These are phyloP conservation scores for Penstemon eatonii DNA, from an alignment of 257 asterid genomes.

Conservation along the genomic window DNA sequence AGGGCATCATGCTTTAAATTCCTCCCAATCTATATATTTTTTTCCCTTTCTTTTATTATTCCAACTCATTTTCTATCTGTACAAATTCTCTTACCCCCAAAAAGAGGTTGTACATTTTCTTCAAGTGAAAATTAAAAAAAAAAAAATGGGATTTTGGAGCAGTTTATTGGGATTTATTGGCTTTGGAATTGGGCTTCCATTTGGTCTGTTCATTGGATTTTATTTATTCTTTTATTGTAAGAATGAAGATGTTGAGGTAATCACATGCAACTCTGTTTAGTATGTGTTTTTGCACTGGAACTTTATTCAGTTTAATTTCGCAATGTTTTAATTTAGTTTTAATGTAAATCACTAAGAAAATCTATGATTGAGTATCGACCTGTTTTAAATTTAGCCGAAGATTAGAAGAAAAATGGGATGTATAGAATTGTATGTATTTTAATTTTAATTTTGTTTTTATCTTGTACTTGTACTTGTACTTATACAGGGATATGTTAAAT, in stretches of 20 bases:
- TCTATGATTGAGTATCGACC: neutral
- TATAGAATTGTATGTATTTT: constrained; percentile 2
- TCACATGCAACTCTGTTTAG: neutral
- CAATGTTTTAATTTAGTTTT: neutral
- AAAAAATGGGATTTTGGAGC: constrained; percentile 64
- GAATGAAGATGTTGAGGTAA: constrained; percentile 61
- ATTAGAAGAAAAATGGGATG: neutral
- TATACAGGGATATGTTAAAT: neutral
- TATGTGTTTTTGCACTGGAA: constrained; percentile 20
- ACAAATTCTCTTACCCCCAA: neutral
- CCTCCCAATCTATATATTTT: neutral
- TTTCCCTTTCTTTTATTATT: constrained; percentile 15
- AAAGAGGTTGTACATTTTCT: neutral
- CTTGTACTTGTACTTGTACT: too few species aligned
- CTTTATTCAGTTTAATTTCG: neutral
- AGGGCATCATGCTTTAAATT: neutral
- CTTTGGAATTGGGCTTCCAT: constrained; percentile 59
- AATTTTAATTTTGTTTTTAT: neutral
- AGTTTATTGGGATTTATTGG: constrained; percentile 73
- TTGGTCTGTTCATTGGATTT: constrained; percentile 74
- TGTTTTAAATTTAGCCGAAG: neutral
- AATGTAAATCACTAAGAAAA: neutral
- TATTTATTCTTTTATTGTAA: constrained; percentile 60
- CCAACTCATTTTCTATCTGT: neutral
- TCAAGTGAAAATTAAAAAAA: constrained; percentile 7